These are phyloP conservation scores for Groenewaldozyma tartarivorans DNA, from an alignment of 805 yeast genomes.

Conservation along the genomic window DNA sequence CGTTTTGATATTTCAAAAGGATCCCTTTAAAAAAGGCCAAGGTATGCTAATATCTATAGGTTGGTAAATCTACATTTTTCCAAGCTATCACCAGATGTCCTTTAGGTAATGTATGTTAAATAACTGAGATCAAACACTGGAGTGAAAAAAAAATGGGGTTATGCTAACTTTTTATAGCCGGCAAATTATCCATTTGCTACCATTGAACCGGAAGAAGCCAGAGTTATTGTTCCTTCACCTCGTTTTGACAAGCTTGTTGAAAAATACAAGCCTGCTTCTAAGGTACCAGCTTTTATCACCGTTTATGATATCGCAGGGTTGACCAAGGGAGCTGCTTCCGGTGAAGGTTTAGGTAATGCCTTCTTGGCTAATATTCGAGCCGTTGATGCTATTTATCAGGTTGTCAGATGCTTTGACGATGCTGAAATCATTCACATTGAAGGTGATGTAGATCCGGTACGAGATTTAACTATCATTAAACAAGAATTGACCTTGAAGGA, in stretches of 20 bases:
- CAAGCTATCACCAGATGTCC: constrained; percentile 52
- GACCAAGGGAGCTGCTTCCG: constrained; percentile 52
- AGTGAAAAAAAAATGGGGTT: too few relatives aligned
- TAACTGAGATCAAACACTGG: constrained; percentile 1
- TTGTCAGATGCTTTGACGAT: constrained; percentile 95
- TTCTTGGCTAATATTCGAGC: constrained; percentile 94
- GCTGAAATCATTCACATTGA: constrained; percentile 96
- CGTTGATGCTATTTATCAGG: constrained; percentile 96
- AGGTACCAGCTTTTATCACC: constrained; percentile 46
- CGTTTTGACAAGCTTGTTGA: constrained; percentile 40
- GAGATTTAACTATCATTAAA: constrained; percentile 85
- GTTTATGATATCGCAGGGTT: constrained; percentile 65
- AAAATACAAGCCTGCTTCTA: constrained; percentile 40
- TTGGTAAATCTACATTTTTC: constrained; percentile 49
- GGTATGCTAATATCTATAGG: not conserved
- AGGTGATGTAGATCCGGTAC: constrained; percentile 91
- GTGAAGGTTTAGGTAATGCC: constrained; percentile 85
- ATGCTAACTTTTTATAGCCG: constrained; percentile 22
- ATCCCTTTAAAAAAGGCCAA: too few relatives aligned
- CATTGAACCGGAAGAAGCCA: constrained; percentile 62
- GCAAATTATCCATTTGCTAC: constrained; percentile 70
- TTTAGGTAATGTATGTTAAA: constrained; percentile 38
- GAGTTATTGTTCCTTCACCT: constrained; percentile 42
- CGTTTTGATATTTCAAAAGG: not conserved
- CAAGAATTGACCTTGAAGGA: constrained; percentile 94